A percentile compares a stretch with the other conserved stretches of the same genome.
Conservation (phyloP, 805 yeast species). For the Candida succiphila region DNA sequence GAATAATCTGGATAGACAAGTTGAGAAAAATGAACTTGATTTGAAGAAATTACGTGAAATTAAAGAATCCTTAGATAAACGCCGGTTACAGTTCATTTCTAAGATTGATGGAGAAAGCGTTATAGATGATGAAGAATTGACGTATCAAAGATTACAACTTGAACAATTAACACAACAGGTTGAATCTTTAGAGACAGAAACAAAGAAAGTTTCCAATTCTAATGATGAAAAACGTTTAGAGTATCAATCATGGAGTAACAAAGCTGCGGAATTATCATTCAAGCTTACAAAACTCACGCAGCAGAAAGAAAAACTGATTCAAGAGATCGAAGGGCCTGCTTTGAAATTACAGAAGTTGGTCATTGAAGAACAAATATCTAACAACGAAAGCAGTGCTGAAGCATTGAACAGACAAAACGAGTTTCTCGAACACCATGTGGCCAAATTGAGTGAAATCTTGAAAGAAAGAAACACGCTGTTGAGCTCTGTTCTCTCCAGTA, state of each 20-base stretch:
- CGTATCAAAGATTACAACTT: slow-evolving; percentile 6
- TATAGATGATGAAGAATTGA: slow-evolving; percentile 6
- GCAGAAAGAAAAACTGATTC: slow-evolving; percentile 15
- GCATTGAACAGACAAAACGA: slow-evolving; percentile 10
- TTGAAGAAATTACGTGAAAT: slow-evolving; percentile 9
- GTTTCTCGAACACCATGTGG: slow-evolving; percentile 10
- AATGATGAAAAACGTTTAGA: slow-evolving; percentile 24
- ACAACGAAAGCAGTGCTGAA: slow-evolving; percentile 2
- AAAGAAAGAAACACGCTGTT: background rate
- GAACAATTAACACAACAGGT: slow-evolving; percentile 5
- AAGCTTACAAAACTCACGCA: slow-evolving; percentile 14
- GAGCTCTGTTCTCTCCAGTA: background rate
- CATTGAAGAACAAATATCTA: slow-evolving; percentile 8
- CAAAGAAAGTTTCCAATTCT: slow-evolving; percentile 7
- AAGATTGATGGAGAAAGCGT: slow-evolving; percentile 1
- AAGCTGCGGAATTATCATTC: slow-evolving; percentile 35
- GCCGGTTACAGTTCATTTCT: background rate
- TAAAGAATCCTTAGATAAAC: slow-evolving; percentile 4
- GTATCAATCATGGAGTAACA: slow-evolving; percentile 36
- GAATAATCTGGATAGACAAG: slow-evolving; percentile 18
- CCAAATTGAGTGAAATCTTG: background rate
- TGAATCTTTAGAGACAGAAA: slow-evolving; percentile 5
- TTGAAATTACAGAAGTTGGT: slow-evolving; percentile 13
- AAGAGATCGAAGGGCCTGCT: slow-evolving; percentile 25
- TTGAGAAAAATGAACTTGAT: slow-evolving; percentile 22